These are phyloP conservation scores for Crithidia brevicula DNA, from an alignment of 208 protist species.

Conservation along the genomic window DNA sequence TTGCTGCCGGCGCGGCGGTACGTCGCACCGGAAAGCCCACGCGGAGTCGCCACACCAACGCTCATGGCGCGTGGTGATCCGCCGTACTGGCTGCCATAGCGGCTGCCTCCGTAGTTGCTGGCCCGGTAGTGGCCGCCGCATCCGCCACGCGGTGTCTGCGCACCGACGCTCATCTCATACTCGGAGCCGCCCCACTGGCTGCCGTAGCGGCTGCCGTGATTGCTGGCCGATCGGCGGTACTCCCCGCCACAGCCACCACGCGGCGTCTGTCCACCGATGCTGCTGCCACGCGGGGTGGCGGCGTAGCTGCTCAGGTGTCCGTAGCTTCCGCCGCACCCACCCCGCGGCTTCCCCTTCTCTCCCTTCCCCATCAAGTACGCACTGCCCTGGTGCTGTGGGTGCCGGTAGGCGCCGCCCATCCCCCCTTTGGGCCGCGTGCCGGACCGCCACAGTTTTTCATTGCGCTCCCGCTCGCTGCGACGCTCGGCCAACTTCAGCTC, in stretches of 20 bases:
- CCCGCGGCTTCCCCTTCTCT: background rate
- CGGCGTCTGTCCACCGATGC: background rate
- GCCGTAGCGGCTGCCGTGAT: slow-evolving; percentile 18
- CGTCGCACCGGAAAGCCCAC: background rate
- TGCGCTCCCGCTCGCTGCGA: slow-evolving; percentile 17
- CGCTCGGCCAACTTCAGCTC: background rate
- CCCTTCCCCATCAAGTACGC: slow-evolving; percentile 15
- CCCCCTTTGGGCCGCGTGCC: slow-evolving; percentile 9
- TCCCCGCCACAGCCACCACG: slow-evolving; percentile 18
- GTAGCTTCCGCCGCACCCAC: slow-evolving; percentile 18
- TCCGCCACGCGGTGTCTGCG: slow-evolving; percentile 13
- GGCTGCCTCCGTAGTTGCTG: slow-evolving; percentile 19
- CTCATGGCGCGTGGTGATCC: slow-evolving; percentile 8
- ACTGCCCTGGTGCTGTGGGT: slow-evolving; percentile 3
- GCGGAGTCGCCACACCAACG: slow-evolving; percentile 8
- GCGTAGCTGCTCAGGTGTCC: slow-evolving; percentile 12
- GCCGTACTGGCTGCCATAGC: slow-evolving; percentile 5
- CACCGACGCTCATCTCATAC: slow-evolving; percentile 7
- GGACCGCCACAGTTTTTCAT: slow-evolving; percentile 5
- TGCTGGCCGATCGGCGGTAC: slow-evolving; percentile 17
- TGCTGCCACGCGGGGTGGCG: background rate
- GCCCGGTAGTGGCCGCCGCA: slow-evolving; percentile 11
- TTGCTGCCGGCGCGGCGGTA: slow-evolving; percentile 9
- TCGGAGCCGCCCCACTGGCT: slow-evolving; percentile 5
- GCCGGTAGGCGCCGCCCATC: slow-evolving; percentile 11